Conservation (phyloP, 768 basidiomycete genomes). For the Boletales sp. region DNA sequence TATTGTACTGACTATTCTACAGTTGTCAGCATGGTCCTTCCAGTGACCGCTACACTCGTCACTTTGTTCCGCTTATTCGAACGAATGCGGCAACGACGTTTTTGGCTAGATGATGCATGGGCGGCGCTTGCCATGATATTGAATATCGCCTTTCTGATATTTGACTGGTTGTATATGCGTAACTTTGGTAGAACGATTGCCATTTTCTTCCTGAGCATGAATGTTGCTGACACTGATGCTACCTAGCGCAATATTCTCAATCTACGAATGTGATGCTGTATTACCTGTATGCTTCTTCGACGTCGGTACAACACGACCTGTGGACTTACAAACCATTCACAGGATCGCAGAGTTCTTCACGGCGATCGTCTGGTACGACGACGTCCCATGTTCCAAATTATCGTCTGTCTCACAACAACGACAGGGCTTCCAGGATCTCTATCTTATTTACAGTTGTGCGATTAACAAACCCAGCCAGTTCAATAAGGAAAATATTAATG, state of each 20-base stretch:
- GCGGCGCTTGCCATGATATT: constrained; percentile 1
- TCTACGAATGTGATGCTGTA: background rate
- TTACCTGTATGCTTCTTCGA: background rate
- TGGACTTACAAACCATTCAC: background rate
- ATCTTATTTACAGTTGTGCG: constrained; percentile 7
- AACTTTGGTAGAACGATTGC: background rate
- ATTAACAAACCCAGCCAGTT: background rate
- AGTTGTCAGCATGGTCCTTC: background rate
- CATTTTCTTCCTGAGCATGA: background rate
- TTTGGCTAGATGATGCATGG: background rate
- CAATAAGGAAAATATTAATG: background rate
- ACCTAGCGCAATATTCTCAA: constrained; percentile 1
- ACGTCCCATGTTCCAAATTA: background rate
- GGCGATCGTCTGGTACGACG: background rate
- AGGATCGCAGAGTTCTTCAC: background rate
- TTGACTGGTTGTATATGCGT: background rate
- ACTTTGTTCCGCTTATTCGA: background rate
- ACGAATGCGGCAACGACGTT: background rate
- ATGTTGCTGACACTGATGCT: background rate
- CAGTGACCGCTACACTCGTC: background rate
- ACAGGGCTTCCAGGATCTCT: constrained; percentile 1
- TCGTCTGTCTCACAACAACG: background rate
- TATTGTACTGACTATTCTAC: background rate
- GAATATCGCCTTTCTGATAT: background rate
- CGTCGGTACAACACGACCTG: background rate